Conservation (phyloP, 1,139 yeast species). For the Scheffersomyces parashehatae region DNA sequence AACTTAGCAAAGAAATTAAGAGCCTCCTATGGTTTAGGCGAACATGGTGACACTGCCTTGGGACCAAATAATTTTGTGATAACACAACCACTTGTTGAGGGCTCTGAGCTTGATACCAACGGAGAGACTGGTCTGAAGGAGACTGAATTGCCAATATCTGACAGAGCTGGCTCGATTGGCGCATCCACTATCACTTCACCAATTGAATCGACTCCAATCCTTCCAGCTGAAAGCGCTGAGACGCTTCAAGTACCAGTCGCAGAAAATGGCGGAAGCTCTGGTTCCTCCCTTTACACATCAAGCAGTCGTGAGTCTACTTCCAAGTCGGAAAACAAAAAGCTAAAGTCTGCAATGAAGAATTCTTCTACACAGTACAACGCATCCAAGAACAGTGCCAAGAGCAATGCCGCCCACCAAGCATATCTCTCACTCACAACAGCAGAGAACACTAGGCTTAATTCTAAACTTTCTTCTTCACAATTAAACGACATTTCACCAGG, state of each 20-base stretch:
- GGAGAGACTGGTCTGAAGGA: constrained; percentile 11
- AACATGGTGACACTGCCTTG: constrained; percentile 22
- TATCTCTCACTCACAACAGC: constrained; percentile 72
- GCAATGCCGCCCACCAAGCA: constrained; percentile 57
- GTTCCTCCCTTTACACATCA: constrained; percentile 32
- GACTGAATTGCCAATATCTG: constrained; percentile 1
- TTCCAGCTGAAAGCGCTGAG: constrained; percentile 8
- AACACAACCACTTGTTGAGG: no score
- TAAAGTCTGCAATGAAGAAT: constrained; percentile 68
- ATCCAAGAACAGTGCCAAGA: constrained; percentile 5
- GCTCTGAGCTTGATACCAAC: constrained; percentile 27
- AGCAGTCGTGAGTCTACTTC: constrained; percentile 27
- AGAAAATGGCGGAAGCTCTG: constrained; percentile 20
- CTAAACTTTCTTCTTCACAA: constrained; percentile 51
- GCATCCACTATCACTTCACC: no score
- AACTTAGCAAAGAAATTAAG: constrained; percentile 27
- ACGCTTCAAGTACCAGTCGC: constrained; percentile 18
- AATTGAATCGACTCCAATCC: neutral
- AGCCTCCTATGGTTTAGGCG: constrained; percentile 15
- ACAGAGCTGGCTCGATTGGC: neutral
- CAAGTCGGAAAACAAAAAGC: constrained; percentile 32
- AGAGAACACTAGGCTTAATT: constrained; percentile 72
- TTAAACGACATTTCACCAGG: constrained; percentile 19
- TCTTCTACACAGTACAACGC: constrained; percentile 30
- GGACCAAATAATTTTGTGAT: neutral